Evolutionary conservation across 306 rosid genomes (phyloP).

Genomic region (Mimosa pudica): DNA sequence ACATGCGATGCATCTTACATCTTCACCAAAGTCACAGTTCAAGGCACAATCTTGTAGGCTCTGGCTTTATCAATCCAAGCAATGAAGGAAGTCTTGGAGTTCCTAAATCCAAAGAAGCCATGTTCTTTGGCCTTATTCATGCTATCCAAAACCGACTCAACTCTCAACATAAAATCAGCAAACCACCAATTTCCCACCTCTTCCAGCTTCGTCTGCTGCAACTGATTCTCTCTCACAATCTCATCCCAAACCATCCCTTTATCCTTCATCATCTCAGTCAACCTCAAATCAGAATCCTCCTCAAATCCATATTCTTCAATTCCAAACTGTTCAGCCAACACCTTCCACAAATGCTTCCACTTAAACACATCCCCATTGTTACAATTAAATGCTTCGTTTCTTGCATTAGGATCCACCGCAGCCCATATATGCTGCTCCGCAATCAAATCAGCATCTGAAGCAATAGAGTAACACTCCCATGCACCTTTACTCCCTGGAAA

Average conservation of each 20-base stretch:
- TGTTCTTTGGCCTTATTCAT: conserved; percentile 52
- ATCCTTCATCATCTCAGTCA: conserved; percentile 59
- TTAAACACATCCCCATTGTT: conserved; percentile 67
- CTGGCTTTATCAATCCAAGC: conserved; percentile 50
- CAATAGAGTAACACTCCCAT: conserved; percentile 50
- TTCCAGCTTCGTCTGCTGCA: conserved; percentile 45
- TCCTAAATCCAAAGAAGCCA: conserved; percentile 25
- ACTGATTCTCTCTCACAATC: conserved; percentile 54
- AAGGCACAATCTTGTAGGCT: conserved; percentile 57
- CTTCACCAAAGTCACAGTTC: not conserved
- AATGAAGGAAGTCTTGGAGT: conserved; percentile 31
- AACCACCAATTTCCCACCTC: conserved; percentile 66
- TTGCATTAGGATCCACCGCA: conserved; percentile 49
- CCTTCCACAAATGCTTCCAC: conserved; percentile 74
- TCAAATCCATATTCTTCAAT: conserved; percentile 58
- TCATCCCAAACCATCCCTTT: conserved; percentile 58
- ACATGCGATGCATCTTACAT: no score
- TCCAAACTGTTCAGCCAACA: conserved; percentile 57
- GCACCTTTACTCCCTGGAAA: conserved; percentile 50
- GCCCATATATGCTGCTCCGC: conserved; percentile 75
- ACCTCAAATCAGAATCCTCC: conserved; percentile 37
- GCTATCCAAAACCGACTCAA: conserved; percentile 8
- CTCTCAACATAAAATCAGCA: conserved; percentile 31
- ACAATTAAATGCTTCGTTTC: conserved; percentile 57
- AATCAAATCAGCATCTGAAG: conserved; percentile 59